These are phyloP conservation scores for Dipteronia dyeriana DNA, from an alignment of 345 rosid genomes.

Conservation along the genomic window DNA sequence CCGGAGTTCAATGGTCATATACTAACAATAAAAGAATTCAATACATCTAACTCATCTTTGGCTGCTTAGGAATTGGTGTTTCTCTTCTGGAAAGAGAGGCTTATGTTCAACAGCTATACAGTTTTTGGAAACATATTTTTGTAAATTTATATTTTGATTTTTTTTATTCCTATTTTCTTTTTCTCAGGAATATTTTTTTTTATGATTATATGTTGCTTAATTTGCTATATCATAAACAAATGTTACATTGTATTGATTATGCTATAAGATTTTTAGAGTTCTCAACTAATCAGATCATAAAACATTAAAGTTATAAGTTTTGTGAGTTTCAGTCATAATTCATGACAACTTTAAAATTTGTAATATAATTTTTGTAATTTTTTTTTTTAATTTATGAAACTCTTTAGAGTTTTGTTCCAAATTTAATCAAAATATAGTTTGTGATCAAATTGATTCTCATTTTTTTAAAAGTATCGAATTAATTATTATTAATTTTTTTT, in stretches of 20 bases:
- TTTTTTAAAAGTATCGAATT: too few species aligned
- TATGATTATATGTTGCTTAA: background rate
- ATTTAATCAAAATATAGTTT: too few species aligned
- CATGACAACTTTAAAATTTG: too few species aligned
- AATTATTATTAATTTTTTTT: too few species aligned
- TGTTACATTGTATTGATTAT: background rate
- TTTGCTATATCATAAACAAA: background rate
- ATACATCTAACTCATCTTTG: background rate
- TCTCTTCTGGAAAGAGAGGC: background rate
- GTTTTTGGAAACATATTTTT: constrained; percentile 5
- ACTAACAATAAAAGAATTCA: background rate
- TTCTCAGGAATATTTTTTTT: background rate
- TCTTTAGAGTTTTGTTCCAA: too few species aligned
- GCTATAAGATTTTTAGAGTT: background rate
- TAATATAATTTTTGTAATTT: too few species aligned
- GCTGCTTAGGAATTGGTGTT: background rate
- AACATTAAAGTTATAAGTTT: too few species aligned
- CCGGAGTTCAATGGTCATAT: background rate
- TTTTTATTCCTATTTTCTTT: background rate
- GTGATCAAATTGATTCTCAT: too few species aligned
- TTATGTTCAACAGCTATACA: background rate
- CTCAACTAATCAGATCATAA: too few species aligned
- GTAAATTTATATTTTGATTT: background rate
- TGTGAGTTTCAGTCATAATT: too few species aligned
- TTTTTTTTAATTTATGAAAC: too few species aligned